Evolutionary conservation across 352 stramenopile genomes (phyloP).

Genomic region (Thalassiosira mediterranea): DNA sequence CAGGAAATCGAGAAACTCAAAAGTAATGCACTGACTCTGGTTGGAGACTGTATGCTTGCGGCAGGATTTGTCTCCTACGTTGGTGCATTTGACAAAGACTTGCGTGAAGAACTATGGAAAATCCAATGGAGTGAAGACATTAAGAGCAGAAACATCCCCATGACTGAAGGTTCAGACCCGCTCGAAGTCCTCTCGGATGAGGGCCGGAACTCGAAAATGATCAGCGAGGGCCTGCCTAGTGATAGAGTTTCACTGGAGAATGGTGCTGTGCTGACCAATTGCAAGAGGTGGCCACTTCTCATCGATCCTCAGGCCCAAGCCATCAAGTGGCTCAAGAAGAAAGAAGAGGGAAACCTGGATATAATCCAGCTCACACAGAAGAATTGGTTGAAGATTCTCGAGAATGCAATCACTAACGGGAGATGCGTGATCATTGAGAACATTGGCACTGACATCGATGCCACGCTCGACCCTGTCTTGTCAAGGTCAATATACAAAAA

Average conservation of each 20-base stretch:
- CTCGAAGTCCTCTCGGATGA: conserved; percentile 95
- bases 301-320: conserved; percentile 97
- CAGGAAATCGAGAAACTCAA: conserved; percentile 96
- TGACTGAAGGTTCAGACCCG: conserved; percentile 93
- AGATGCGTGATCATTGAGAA: conserved; percentile 97
- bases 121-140: conserved; percentile 90
- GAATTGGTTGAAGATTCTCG: conserved; percentile 94
- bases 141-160: conserved; percentile 89
- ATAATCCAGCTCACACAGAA: conserved; percentile 95
- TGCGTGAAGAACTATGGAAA: conserved; percentile 88
- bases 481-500: conserved; percentile 95
- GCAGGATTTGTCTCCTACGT: conserved; percentile 98
- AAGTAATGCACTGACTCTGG: conserved; percentile 92
- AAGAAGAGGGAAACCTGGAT: conserved; percentile 92
- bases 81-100: conserved; percentile 94
- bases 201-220: conserved; percentile 96
- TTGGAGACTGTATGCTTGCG: conserved; percentile 95
- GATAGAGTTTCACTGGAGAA: conserved; percentile 98
- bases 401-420: conserved; percentile 93
- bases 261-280: conserved; percentile 95
- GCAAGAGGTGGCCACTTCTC: conserved; percentile 96
- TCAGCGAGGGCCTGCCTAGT: conserved; percentile 94
- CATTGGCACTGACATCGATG: conserved; percentile 95
- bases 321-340: conserved; percentile 96
- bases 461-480: conserved; percentile 94